Percentiles rank a stretch among this genome's conserved stretches.
Evolutionary conservation across 352 stramenopile species (phyloP).

Genomic region (Phytophthora aleatoria): DNA sequence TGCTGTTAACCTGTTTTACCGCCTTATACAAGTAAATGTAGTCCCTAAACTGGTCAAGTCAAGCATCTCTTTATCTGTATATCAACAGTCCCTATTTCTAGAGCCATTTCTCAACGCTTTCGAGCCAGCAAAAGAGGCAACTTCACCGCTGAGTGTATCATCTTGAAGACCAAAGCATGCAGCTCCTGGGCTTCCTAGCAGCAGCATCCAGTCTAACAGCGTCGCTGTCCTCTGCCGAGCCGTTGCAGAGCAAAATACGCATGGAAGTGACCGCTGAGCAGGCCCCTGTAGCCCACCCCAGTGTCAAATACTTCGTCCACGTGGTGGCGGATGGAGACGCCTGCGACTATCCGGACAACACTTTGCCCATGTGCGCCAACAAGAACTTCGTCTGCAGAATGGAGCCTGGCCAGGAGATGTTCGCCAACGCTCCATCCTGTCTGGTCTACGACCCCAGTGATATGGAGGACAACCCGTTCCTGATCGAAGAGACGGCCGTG

Average conservation of each 20-base stretch:
- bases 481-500: slow-evolving; percentile 33
- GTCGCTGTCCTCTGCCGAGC: background rate
- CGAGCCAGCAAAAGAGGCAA: slow-evolving; percentile 13
- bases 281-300: background rate
- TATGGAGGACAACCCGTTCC: slow-evolving; percentile 42
- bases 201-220: slow-evolving; percentile 4
- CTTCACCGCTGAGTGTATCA: background rate
- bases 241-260: slow-evolving; percentile 14
- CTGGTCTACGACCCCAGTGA: slow-evolving; percentile 40
- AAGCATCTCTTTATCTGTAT: slow-evolving; percentile 5
- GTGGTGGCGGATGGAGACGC: slow-evolving; percentile 37
- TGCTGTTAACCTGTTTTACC: background rate
- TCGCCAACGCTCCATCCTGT: slow-evolving; percentile 39
- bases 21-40: background rate
- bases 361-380: slow-evolving; percentile 49
- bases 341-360: slow-evolving; percentile 32
- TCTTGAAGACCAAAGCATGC: slow-evolving; percentile 13
- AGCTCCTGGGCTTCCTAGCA: slow-evolving; percentile 7
- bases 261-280: slow-evolving; percentile 6
- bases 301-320: slow-evolving; percentile 34
- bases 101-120: slow-evolving; percentile 4
- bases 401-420: slow-evolving; percentile 45
- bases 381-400: slow-evolving; percentile 56
- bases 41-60: background rate
- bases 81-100: slow-evolving; percentile 1